Percentiles rank a stretch among this genome's conserved stretches.
Evolutionary conservation across 2,329 filamentous ascomycete genomes (phyloP).

Genomic region (Diaporthe longicolla): DNA sequence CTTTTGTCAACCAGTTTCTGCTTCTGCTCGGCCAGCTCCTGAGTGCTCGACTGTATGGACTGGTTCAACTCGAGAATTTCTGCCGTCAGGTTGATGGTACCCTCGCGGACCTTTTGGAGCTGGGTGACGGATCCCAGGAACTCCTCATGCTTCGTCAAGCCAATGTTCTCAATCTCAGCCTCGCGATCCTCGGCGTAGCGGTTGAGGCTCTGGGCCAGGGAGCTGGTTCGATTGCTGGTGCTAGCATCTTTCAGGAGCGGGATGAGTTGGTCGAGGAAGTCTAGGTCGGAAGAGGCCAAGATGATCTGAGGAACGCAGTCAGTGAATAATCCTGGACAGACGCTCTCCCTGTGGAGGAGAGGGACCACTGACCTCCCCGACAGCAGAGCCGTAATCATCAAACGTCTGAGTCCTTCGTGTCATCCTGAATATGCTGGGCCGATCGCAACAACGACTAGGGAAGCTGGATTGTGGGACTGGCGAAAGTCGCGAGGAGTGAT

Average conservation of each 20-base stretch:
- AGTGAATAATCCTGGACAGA: slow-evolving; percentile 36
- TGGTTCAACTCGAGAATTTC: slow-evolving; percentile 95
- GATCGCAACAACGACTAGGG: not conserved
- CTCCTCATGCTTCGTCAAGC: slow-evolving; percentile 95
- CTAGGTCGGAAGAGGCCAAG: slow-evolving; percentile 88
- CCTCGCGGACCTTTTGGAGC: slow-evolving; percentile 91
- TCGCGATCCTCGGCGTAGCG: slow-evolving; percentile 90
- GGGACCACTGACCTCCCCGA: slow-evolving; percentile 46
- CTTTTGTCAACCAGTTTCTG: slow-evolving; percentile 93
- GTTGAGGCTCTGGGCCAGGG: slow-evolving; percentile 82
- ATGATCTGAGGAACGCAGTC: slow-evolving; percentile 77
- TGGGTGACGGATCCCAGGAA: slow-evolving; percentile 95
- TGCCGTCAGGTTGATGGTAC: slow-evolving; percentile 87
- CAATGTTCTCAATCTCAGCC: slow-evolving; percentile 92
- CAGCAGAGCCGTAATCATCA: slow-evolving; percentile 49
- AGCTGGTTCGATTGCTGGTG: slow-evolving; percentile 77
- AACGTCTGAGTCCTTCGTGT: slow-evolving; percentile 46
- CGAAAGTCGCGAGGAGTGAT: not conserved
- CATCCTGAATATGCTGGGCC: slow-evolving; percentile 21
- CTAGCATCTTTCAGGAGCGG: slow-evolving; percentile 93
- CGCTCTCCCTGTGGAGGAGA: slow-evolving; percentile 1
- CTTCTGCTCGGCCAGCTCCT: slow-evolving; percentile 94
- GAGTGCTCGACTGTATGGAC: slow-evolving; percentile 94
- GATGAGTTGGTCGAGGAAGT: slow-evolving; percentile 96
- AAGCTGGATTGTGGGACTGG: not conserved